Evolutionary conservation across 345 rosid genomes (phyloP), one percentile per base, ranked within the genome.

Genomic region (Pugionium dolabratum): DNA sequence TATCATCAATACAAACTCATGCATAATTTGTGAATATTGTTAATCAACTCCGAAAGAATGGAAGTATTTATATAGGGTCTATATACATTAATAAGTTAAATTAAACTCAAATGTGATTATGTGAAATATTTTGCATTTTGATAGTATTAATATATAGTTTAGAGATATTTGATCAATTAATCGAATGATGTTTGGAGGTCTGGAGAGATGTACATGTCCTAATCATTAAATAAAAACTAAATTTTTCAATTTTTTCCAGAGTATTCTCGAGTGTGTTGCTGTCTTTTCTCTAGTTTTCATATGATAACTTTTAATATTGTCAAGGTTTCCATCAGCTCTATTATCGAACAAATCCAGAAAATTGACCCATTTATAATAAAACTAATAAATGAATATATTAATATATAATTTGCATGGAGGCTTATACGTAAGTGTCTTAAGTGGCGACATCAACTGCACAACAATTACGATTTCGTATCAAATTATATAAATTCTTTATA

Each of bases 391-490:
- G 46, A 9, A 11, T 56, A 62, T 36, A 62, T 47, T 71, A 31
- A 18, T 9, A 63, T 63, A 47, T 50, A 29, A 57, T 46, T 72
- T 72, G 61, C 76, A 65, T 65, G 71, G 43, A 58, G 39, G 49
- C 71, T 64, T 72, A 18, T 18, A 64, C 76, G 66, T 65, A 57
- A 72, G 60, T 72, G 46, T 36, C 60, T 72, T 56, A 49, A 72
- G 71, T 72, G 76, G 76, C 71, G 65, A 65, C 71, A 64, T 72
- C 76, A 72, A 58, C 64, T 47, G 44, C 71, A 72, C 76, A 59
- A 41, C 71, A 42, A 65, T 42, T 35, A 50, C 66, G 71, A 71
- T 72, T 72, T 72, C 65, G 64, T 48, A 64, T 71, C 75, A 33
- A 64, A 58, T 40, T 55, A 55, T 56, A 71, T 63, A 39, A 9